These are phyloP conservation scores for Mycena indigotica DNA, from an alignment of 768 basidiomycete genomes.

Conservation along the genomic window DNA sequence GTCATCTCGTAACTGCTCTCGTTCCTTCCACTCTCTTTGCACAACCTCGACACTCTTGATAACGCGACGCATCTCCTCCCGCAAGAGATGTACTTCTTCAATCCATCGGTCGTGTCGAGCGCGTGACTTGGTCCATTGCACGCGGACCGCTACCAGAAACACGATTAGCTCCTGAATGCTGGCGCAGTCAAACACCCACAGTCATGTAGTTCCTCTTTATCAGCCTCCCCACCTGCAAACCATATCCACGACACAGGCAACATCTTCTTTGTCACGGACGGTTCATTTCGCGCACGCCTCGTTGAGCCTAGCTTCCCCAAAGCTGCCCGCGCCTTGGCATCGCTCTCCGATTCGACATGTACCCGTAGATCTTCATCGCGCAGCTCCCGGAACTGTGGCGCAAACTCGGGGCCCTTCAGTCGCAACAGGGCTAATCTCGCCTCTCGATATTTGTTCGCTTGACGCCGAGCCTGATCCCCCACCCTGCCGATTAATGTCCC, in stretches of 20 bases:
- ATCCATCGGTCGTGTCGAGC: too few relatives aligned
- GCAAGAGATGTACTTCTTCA: too few relatives aligned
- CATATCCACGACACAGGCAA: too few relatives aligned
- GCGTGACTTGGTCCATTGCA: too few relatives aligned
- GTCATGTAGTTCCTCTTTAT: too few relatives aligned
- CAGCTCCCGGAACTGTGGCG: constrained; percentile 5
- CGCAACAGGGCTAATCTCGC: not conserved
- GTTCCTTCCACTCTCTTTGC: not conserved
- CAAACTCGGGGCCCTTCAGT: too few relatives aligned
- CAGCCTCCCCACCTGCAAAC: too few relatives aligned
- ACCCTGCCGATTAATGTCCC: constrained; percentile 5
- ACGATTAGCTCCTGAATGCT: not conserved
- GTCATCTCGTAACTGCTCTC: not conserved
- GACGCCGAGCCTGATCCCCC: not conserved
- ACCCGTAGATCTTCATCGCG: not conserved
- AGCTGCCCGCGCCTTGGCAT: not conserved
- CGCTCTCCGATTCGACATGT: not conserved
- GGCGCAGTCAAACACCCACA: too few relatives aligned
- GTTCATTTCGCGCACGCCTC: not conserved
- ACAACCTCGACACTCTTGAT: too few relatives aligned
- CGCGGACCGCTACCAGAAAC: constrained; percentile 5
- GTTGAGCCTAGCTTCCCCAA: not conserved
- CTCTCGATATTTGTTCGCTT: constrained; percentile 1
- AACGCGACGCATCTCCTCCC: too few relatives aligned
- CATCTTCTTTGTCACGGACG: too few relatives aligned